A percentile compares a stretch with the other conserved stretches of the same genome.
Evolutionary conservation across 805 yeast genomes (phyloP).

Genomic region (Candida fluviatilis): DNA sequence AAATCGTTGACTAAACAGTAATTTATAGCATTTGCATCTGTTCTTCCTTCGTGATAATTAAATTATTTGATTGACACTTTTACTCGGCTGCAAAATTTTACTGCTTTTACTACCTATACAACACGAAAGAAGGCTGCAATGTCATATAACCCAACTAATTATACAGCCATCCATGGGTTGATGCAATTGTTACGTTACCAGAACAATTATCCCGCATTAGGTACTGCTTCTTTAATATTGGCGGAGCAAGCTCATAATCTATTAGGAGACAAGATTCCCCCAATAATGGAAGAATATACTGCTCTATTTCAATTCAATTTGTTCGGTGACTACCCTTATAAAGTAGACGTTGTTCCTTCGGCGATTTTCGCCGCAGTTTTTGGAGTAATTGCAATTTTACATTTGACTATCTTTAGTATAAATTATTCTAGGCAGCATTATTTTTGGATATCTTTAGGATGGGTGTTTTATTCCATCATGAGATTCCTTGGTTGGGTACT

Average conservation of each 20-base stretch:
- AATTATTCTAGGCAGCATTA: conserved; percentile 55
- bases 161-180: conserved; percentile 24
- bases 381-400: conserved; percentile 43
- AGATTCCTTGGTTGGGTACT: conserved; percentile 57
- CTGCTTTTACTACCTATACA: no score
- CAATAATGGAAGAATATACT: conserved; percentile 31
- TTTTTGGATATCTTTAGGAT: conserved; percentile 52
- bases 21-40: no score
- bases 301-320: conserved; percentile 40
- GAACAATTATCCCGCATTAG: conserved; percentile 27
- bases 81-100: no score
- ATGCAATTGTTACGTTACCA: conserved; percentile 25
- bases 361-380: conserved; percentile 55
- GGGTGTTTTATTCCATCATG: conserved; percentile 49
- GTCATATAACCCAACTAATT: conserved; percentile 2
- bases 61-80: no score
- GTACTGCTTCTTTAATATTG: conserved; percentile 25
- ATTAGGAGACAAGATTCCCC: conserved; percentile 39
- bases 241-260: conserved; percentile 27
- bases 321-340: conserved; percentile 59
- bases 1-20: no score
- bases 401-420: conserved; percentile 41
- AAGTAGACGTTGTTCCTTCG: conserved; percentile 54
- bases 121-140: no score
- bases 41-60: no score